Evolutionary conservation across 225 moss, liverwort and hornwort species (phyloP).

Genomic region (Takakia lepidozioides): DNA sequence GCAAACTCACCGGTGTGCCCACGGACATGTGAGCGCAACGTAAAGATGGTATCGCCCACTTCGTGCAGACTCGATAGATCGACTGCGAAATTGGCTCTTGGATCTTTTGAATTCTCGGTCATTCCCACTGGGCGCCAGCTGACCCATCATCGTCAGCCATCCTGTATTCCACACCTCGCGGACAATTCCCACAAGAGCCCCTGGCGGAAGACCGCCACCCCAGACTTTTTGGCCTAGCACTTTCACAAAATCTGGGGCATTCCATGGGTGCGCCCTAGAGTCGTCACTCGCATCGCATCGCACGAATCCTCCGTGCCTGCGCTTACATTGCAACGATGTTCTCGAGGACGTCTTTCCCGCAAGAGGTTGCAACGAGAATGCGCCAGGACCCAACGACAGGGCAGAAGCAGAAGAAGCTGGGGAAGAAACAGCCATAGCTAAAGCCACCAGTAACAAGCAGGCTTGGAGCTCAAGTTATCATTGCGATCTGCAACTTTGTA

Average conservation of each 20-base stretch:
- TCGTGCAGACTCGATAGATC: conserved; percentile 12
- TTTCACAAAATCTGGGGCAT: conserved; percentile 61
- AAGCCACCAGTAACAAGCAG: too few relatives aligned
- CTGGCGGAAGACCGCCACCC: conserved; percentile 83
- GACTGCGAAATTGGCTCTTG: conserved; percentile 69
- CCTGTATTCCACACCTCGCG: conserved; percentile 82
- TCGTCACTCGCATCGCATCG: too few relatives aligned
- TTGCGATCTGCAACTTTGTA: too few relatives aligned
- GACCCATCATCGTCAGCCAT: conserved; percentile 97
- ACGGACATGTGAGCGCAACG: conserved; percentile 84
- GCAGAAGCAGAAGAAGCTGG: too few relatives aligned
- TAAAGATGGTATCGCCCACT: conserved; percentile 68
- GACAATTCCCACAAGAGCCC: conserved; percentile 67
- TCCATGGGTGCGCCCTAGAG: too few relatives aligned
- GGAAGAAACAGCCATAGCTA: too few relatives aligned
- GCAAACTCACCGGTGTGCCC: conserved; percentile 68
- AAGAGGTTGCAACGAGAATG: too few relatives aligned
- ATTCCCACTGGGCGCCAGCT: conserved; percentile 71
- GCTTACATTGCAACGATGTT: too few relatives aligned
- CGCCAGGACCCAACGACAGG: too few relatives aligned
- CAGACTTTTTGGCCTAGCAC: conserved; percentile 56
- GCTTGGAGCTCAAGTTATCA: too few relatives aligned
- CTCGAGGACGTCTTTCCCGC: too few relatives aligned
- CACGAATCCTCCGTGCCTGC: too few relatives aligned
- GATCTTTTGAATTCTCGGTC: conserved; percentile 56